phyloP scores from a whole-genome alignment of 1,139 yeast species.

The Kluyveromyces marxianus region DNA sequence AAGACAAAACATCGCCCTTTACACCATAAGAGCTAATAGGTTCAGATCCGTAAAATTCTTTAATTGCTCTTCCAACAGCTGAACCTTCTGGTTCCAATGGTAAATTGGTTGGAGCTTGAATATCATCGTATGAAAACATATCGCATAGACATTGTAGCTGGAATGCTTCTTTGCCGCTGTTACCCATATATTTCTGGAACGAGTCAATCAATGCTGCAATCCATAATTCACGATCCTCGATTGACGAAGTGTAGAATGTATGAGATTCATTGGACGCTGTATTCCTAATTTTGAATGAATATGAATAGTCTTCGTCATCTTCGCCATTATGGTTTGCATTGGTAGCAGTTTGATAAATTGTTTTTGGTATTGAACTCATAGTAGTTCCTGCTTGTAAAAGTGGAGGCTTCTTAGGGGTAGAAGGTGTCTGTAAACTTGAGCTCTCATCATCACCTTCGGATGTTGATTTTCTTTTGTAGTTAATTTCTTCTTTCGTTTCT shows the following conservation, averaged over 20 bases:
- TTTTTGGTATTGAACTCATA: slow-evolving; percentile 12
- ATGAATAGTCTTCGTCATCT: slow-evolving; percentile 22
- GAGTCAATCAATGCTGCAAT: slow-evolving; percentile 46
- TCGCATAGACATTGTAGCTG: slow-evolving; percentile 47
- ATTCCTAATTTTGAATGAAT: slow-evolving; percentile 43
- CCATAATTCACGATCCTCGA: slow-evolving; percentile 57
- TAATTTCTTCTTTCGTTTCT: slow-evolving; percentile 34
- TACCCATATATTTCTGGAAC: slow-evolving; percentile 43
- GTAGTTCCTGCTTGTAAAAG: slow-evolving; percentile 17
- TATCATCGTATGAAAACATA: slow-evolving; percentile 57
- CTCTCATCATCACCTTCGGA: slow-evolving; percentile 6
- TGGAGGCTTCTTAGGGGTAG: slow-evolving; percentile 21
- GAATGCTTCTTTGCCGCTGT: slow-evolving; percentile 49
- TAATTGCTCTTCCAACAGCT: slow-evolving; percentile 47
- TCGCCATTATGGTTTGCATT: slow-evolving; percentile 16
- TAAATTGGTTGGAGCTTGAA: slow-evolving; percentile 45
- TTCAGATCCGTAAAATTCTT: slow-evolving; percentile 19
- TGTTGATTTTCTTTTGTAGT: background rate
- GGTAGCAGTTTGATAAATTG: slow-evolving; percentile 13
- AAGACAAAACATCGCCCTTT: slow-evolving; percentile 38
- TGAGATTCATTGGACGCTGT: slow-evolving; percentile 45
- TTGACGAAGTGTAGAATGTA: slow-evolving; percentile 50
- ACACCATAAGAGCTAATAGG: slow-evolving; percentile 7
- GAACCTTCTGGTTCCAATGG: slow-evolving; percentile 60
- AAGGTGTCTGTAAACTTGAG: slow-evolving; percentile 17